Conservation (phyloP, 495 filamentous ascomycete genomes). For the Daldinia concentrica region DNA sequence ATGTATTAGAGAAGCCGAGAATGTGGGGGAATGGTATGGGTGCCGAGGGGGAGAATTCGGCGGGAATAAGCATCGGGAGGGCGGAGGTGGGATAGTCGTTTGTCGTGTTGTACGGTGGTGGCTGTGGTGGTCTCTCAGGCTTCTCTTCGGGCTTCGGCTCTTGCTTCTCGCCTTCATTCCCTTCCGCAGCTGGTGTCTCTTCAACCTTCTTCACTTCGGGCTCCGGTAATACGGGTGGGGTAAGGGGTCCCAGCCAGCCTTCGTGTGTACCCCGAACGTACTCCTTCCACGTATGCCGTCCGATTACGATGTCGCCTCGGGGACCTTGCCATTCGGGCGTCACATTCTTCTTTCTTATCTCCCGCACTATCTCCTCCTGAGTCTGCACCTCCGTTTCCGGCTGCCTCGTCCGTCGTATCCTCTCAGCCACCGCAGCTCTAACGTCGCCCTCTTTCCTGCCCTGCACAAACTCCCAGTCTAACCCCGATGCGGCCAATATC, state of each 20-base stretch:
- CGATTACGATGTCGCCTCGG: slow-evolving; percentile 86
- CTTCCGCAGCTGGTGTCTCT: slow-evolving; percentile 44
- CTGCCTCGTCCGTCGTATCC: slow-evolving; percentile 72
- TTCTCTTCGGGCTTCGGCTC: slow-evolving; percentile 55
- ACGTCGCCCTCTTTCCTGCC: slow-evolving; percentile 89
- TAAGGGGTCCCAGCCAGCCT: slow-evolving; percentile 90
- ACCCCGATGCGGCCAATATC: slow-evolving; percentile 83
- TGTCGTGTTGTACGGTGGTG: slow-evolving; percentile 72
- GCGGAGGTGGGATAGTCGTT: slow-evolving; percentile 70
- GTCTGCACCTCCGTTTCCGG: slow-evolving; percentile 53
- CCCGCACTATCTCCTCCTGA: slow-evolving; percentile 65
- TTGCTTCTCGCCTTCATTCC: slow-evolving; percentile 39
- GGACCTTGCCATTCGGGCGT: slow-evolving; percentile 76
- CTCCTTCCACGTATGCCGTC: slow-evolving; percentile 96
- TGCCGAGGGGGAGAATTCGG: slow-evolving; percentile 69
- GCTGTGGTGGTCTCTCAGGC: slow-evolving; percentile 60
- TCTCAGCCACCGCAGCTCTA: slow-evolving; percentile 80
- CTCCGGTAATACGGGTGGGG: slow-evolving; percentile 46
- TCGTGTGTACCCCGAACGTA: slow-evolving; percentile 94
- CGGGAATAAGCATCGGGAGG: slow-evolving; percentile 69
- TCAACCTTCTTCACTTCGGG: slow-evolving; percentile 48
- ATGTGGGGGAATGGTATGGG: slow-evolving; percentile 85
- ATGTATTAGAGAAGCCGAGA: slow-evolving; percentile 92
- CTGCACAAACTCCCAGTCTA: slow-evolving; percentile 96
- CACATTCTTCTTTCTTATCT: slow-evolving; percentile 66